These are phyloP conservation scores for Paraphaeosphaeria sporulosa DNA, from an alignment of 2,329 filamentous ascomycete species.

Conservation along the genomic window DNA sequence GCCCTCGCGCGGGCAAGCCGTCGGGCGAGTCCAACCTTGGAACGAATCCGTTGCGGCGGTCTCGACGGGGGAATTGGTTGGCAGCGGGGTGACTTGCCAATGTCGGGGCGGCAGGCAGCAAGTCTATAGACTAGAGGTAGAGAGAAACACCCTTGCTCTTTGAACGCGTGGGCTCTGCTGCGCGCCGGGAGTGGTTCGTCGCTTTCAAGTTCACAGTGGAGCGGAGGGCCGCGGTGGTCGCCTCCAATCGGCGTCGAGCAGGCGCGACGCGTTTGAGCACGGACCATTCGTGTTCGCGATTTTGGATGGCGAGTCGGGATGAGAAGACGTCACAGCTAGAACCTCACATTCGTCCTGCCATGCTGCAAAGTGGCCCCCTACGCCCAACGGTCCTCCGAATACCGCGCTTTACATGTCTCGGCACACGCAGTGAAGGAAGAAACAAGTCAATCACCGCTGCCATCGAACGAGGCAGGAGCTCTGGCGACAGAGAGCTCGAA, in stretches of 20 bases:
- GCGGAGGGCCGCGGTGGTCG: neutral
- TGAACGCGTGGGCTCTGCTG: neutral
- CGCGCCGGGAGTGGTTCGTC: neutral
- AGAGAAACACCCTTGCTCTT: neutral
- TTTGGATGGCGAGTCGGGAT: neutral
- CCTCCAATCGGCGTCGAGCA: conserved; percentile 2
- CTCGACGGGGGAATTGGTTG: neutral
- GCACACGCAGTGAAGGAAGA: conserved; percentile 25
- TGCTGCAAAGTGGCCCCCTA: conserved; percentile 28
- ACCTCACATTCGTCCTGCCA: conserved; percentile 18
- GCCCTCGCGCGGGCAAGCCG: neutral
- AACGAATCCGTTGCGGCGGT: neutral
- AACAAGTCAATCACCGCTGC: conserved; percentile 43
- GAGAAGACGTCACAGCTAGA: neutral
- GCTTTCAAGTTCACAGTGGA: neutral
- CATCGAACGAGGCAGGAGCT: conserved; percentile 39
- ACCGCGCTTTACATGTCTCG: conserved; percentile 22
- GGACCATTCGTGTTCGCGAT: conserved; percentile 2
- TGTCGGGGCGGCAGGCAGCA: neutral
- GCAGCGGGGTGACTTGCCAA: neutral
- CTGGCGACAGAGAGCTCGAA: conserved; percentile 6
- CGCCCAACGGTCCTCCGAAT: conserved; percentile 27
- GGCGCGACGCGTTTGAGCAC: neutral
- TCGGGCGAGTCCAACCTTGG: too few species aligned
- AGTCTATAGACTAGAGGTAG: neutral